These are phyloP conservation scores for Tuber melanosporum DNA, from an alignment of 495 filamentous ascomycete genomes.

Conservation along the genomic window DNA sequence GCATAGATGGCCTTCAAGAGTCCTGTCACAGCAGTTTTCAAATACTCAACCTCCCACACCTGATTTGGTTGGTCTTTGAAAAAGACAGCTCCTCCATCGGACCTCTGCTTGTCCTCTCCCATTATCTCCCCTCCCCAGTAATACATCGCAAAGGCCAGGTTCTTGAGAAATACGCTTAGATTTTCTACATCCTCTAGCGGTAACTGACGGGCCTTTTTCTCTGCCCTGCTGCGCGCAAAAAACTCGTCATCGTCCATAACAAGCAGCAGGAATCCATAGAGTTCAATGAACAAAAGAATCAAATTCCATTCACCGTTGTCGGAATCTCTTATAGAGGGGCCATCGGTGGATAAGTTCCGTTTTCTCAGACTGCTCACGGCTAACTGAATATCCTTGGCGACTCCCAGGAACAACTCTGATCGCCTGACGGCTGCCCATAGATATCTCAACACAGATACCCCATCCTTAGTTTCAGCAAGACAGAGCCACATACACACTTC, in stretches of 20 bases:
- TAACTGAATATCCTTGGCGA: conserved; percentile 51
- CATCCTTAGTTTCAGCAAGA: conserved; percentile 61
- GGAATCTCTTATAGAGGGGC: conserved; percentile 15
- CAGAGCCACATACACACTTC: conserved; percentile 97
- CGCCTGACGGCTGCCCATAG: conserved; percentile 74
- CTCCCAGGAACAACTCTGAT: conserved; percentile 60
- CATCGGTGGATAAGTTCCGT: conserved; percentile 16
- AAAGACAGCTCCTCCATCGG: conserved; percentile 44
- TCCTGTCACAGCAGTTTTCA: conserved; percentile 75
- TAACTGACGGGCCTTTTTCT: conserved; percentile 45
- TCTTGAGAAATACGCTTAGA: conserved; percentile 80
- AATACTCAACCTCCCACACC: conserved; percentile 69
- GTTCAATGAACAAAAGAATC: conserved; percentile 82
- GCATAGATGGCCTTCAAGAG: conserved; percentile 85
- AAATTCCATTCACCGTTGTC: conserved; percentile 77
- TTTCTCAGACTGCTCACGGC: conserved; percentile 56
- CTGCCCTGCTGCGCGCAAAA: conserved; percentile 46
- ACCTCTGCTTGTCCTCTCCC: conserved; percentile 48
- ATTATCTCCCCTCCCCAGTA: conserved; percentile 68
- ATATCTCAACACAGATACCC: conserved; percentile 71
- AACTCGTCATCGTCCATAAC: conserved; percentile 92
- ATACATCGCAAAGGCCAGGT: conserved; percentile 84
- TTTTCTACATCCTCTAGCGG: conserved; percentile 62
- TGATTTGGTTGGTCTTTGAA: conserved; percentile 48
- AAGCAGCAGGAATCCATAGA: conserved; percentile 85